A percentile compares a stretch with the other conserved stretches of the same genome.
Conservation (phyloP, 2,329 filamentous ascomycete genomes). For the Monilinia vaccinii-corymbosi region DNA sequence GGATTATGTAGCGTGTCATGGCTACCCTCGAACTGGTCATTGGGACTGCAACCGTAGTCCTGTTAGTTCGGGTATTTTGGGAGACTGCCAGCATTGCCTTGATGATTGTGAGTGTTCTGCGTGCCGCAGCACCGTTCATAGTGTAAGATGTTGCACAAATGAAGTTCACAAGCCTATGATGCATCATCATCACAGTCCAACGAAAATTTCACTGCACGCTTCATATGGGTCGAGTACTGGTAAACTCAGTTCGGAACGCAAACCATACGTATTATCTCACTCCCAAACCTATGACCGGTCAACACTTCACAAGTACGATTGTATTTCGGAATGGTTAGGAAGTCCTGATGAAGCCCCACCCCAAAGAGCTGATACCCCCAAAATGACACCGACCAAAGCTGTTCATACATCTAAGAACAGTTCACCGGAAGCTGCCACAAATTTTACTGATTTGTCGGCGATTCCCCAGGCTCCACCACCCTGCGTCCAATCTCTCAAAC, state of each 20-base stretch:
- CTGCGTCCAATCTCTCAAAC: neutral
- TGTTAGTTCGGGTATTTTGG: slow-evolving; percentile 17
- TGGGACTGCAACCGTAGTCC: slow-evolving; percentile 16
- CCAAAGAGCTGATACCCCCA: neutral
- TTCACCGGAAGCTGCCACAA: neutral
- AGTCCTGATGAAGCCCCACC: neutral
- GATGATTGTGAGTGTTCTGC: slow-evolving; percentile 24
- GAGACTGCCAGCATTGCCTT: slow-evolving; percentile 25
- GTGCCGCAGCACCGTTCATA: slow-evolving; percentile 22
- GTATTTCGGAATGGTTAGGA: neutral
- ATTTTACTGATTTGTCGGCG: neutral
- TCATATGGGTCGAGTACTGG: neutral
- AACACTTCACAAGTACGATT: neutral
- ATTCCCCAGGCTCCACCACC: neutral
- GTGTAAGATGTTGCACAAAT: slow-evolving; percentile 23
- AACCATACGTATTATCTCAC: neutral
- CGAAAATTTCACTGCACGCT: neutral
- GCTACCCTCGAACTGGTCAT: slow-evolving; percentile 24
- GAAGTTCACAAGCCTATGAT: slow-evolving; percentile 17
- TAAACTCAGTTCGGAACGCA: neutral
- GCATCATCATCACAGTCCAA: slow-evolving; percentile 14
- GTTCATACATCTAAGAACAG: neutral
- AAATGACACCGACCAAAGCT: neutral
- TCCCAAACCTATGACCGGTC: neutral
- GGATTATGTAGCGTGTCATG: slow-evolving; percentile 17